phyloP scores from a whole-genome alignment of 1,284 basidiomycete species.

The Caloboletus inedulis region DNA sequence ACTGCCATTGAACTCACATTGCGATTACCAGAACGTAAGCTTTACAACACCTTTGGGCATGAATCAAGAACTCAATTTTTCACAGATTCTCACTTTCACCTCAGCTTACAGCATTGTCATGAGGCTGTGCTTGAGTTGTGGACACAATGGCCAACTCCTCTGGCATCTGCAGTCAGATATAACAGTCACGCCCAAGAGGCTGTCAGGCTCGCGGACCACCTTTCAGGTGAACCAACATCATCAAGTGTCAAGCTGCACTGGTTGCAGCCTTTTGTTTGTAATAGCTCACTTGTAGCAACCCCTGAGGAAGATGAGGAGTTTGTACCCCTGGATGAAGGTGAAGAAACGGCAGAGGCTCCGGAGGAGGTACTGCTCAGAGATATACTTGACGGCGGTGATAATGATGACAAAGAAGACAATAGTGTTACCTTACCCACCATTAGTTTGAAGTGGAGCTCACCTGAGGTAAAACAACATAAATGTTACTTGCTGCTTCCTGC shows the following conservation, averaged over 20 bases:
- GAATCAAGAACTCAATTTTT: no score
- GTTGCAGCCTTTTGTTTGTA: not conserved
- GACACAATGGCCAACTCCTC: not conserved
- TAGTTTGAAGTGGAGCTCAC: not conserved
- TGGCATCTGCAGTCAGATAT: not conserved
- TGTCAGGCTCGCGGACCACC: not conserved
- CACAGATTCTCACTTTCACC: not conserved
- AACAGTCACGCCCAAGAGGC: not conserved
- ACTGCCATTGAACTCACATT: no score
- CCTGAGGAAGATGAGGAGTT: not conserved
- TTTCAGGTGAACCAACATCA: not conserved
- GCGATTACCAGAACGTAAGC: no score
- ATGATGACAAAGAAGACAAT: not conserved
- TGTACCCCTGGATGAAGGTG: not conserved
- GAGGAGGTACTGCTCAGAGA: not conserved
- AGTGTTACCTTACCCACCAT: not conserved
- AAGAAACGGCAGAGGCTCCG: not conserved
- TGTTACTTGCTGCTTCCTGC: not conserved
- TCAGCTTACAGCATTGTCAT: not conserved
- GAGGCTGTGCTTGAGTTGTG: not conserved
- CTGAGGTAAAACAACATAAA: not conserved
- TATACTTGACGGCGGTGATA: not conserved
- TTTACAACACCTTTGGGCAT: no score
- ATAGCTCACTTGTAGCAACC: not conserved
- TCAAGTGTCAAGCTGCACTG: not conserved